phyloP scores from a whole-genome alignment of 768 basidiomycete species.

The Rhizopogon roseolus region DNA sequence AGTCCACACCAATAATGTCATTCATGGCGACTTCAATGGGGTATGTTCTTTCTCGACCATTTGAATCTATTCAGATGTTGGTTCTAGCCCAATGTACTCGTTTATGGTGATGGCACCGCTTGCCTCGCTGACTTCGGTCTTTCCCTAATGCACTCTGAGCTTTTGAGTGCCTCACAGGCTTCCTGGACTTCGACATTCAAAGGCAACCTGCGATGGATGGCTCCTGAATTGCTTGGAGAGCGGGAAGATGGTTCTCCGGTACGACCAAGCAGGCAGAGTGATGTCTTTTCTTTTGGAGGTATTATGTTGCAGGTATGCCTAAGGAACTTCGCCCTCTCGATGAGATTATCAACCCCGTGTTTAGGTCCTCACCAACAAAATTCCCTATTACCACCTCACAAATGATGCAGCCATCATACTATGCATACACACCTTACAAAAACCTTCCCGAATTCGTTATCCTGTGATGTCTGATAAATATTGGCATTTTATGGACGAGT shows the following conservation, averaged over 20 bases:
- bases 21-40: constrained; percentile 45
- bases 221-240: constrained; percentile 33
- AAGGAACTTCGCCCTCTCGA: constrained; percentile 19
- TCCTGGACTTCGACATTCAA: constrained; percentile 29
- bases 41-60: constrained; percentile 15
- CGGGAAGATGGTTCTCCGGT: constrained; percentile 18
- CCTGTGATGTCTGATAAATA: too few relatives aligned
- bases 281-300: constrained; percentile 40
- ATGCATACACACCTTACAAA: too few relatives aligned
- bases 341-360: too few relatives aligned
- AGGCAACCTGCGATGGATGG: constrained; percentile 46
- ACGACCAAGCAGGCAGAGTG: constrained; percentile 23
- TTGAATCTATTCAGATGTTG: neutral
- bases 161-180: constrained; percentile 11
- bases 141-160: constrained; percentile 23
- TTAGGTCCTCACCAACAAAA: too few relatives aligned
- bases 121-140: constrained; percentile 35
- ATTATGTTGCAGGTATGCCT: constrained; percentile 23
- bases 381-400: too few relatives aligned
- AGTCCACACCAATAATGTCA: constrained; percentile 18
- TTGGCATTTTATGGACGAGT: too few relatives aligned
- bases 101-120: constrained; percentile 25
- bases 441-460: too few relatives aligned
- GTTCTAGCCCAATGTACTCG: constrained; percentile 29
- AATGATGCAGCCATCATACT: too few relatives aligned